Percentiles rank a stretch among this genome's conserved stretches.
phyloP scores from a whole-genome alignment of 306 rosid genomes.

The Fragaria vesca region DNA sequence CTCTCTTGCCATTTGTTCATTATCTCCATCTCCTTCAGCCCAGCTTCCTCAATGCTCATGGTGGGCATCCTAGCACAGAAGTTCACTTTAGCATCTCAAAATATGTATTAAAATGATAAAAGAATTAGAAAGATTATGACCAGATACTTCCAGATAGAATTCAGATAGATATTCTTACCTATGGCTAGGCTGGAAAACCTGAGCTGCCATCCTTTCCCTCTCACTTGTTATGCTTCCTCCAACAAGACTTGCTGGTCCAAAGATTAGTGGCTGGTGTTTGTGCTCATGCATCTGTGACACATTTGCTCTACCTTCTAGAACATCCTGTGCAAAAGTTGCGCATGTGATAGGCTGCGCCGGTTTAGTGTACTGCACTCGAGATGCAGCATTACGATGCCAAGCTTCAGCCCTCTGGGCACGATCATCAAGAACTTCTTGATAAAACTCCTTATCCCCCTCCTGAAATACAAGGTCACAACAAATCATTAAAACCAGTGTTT shows the following conservation, averaged over 20 bases:
- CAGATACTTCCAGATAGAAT: background rate
- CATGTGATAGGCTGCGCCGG: constrained; percentile 85
- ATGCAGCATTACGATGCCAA: constrained; percentile 77
- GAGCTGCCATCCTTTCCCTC: constrained; percentile 84
- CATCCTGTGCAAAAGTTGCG: constrained; percentile 98
- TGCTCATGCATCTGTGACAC: constrained; percentile 85
- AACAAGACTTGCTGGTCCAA: constrained; percentile 90
- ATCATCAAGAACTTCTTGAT: constrained; percentile 72
- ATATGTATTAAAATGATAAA: background rate
- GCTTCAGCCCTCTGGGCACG: constrained; percentile 76
- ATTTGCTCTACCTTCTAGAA: constrained; percentile 87
- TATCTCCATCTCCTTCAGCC: constrained; percentile 89
- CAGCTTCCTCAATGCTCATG: constrained; percentile 99
- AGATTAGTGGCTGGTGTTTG: constrained; percentile 87
- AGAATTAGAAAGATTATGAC: background rate
- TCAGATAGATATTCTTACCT: constrained; percentile 30
- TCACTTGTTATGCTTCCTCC: constrained; percentile 75
- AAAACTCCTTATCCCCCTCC: constrained; percentile 71
- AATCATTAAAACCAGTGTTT: background rate
- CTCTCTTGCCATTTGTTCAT: constrained; percentile 97
- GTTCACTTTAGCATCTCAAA: constrained; percentile 32
- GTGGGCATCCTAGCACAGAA: constrained; percentile 77
- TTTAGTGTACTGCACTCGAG: constrained; percentile 54
- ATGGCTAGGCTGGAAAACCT: constrained; percentile 83
- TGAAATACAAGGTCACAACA: constrained; percentile 28